These are phyloP conservation scores for Kazachstania kunashirensis DNA, from an alignment of 805 yeast species.

Conservation along the genomic window DNA sequence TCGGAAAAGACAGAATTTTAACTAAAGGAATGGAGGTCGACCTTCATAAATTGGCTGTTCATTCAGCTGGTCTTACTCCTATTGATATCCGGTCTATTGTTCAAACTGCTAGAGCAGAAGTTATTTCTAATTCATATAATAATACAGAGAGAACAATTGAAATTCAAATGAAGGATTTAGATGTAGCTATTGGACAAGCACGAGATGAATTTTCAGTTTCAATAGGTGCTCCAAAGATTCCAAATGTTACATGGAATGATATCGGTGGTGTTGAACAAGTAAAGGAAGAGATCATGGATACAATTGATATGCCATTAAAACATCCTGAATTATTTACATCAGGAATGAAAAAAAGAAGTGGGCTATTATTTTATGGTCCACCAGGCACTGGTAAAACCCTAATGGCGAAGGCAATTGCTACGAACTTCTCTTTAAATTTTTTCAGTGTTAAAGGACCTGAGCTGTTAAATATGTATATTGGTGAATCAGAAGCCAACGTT, in stretches of 20 bases:
- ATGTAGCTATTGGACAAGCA: slow-evolving; percentile 53
- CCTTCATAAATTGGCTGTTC: slow-evolving; percentile 52
- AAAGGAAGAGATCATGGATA: slow-evolving; percentile 86
- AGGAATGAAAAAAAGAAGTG: slow-evolving; percentile 89
- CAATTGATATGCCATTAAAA: slow-evolving; percentile 90
- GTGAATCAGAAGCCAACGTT: slow-evolving; percentile 96
- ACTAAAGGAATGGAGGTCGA: slow-evolving; percentile 31
- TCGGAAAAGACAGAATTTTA: slow-evolving; percentile 1
- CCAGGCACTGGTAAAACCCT: slow-evolving; percentile 98
- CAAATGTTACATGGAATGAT: slow-evolving; percentile 93
- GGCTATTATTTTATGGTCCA: slow-evolving; percentile 92
- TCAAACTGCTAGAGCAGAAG: slow-evolving; percentile 48
- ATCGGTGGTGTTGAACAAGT: slow-evolving; percentile 91
- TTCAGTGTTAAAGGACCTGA: slow-evolving; percentile 98
- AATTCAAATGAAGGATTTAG: slow-evolving; percentile 18
- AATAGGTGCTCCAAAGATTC: slow-evolving; percentile 94
- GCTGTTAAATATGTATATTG: slow-evolving; percentile 92
- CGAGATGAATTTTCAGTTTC: slow-evolving; percentile 84
- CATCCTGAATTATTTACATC: slow-evolving; percentile 82
- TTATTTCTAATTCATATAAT: neutral
- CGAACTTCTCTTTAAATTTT: slow-evolving; percentile 86
- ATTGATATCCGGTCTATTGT: slow-evolving; percentile 68
- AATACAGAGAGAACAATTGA: slow-evolving; percentile 27
- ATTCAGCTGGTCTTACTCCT: slow-evolving; percentile 89
- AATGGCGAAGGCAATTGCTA: slow-evolving; percentile 93